Percentiles rank a stretch among this genome's conserved stretches.
Conservation (phyloP, 306 rosid genomes). For the Pachyrhizus erosus region DNA sequence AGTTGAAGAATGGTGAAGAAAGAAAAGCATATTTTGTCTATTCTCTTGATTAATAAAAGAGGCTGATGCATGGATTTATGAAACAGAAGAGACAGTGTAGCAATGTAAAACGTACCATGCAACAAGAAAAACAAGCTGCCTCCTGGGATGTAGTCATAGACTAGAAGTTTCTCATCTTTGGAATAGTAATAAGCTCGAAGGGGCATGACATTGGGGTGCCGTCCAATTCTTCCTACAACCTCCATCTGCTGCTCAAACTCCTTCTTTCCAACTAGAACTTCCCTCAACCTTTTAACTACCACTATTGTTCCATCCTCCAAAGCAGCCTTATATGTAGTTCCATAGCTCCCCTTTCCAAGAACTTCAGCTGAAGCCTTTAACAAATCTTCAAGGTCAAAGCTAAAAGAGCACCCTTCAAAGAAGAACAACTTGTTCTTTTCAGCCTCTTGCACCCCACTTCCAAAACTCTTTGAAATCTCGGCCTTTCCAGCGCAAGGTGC, state of each 20-base stretch:
- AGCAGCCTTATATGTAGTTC: slow-evolving; percentile 74
- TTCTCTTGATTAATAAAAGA: not conserved
- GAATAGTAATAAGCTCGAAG: slow-evolving; percentile 74
- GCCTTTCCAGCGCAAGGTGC: slow-evolving; percentile 49
- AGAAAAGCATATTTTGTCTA: not conserved
- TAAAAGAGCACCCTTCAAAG: slow-evolving; percentile 65
- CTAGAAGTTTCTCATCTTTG: slow-evolving; percentile 78
- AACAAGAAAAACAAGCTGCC: slow-evolving; percentile 72
- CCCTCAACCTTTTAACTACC: slow-evolving; percentile 72
- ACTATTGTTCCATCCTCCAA: slow-evolving; percentile 72
- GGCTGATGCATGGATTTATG: not conserved
- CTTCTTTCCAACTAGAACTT: slow-evolving; percentile 58
- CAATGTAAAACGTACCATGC: slow-evolving; percentile 59
- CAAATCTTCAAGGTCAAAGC: slow-evolving; percentile 75
- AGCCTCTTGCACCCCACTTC: slow-evolving; percentile 69
- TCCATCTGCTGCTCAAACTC: slow-evolving; percentile 84
- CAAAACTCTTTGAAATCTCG: slow-evolving; percentile 67
- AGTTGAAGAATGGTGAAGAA: slow-evolving; percentile 10
- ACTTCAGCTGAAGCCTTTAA: slow-evolving; percentile 84
- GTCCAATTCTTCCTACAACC: slow-evolving; percentile 58
- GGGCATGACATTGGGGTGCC: slow-evolving; percentile 62
- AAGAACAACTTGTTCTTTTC: slow-evolving; percentile 75
- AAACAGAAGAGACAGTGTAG: not conserved
- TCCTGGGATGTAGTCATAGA: slow-evolving; percentile 58
- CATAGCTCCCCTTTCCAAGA: slow-evolving; percentile 77